phyloP scores from a whole-genome alignment of 176 grass and related monocot genomes.

The Oryza coarctata region DNA sequence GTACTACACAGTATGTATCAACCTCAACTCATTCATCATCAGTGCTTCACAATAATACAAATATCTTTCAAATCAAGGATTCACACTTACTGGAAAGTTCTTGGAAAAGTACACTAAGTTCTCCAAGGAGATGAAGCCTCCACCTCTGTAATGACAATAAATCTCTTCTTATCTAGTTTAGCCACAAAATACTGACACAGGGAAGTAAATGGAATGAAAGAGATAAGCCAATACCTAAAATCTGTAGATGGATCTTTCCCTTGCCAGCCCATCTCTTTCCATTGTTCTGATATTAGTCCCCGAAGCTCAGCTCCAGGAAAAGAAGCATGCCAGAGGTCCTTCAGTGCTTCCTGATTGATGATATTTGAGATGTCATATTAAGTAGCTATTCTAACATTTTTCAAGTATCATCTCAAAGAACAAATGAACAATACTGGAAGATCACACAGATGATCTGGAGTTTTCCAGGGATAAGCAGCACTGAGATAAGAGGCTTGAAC shows the following conservation, averaged over 20 bases:
- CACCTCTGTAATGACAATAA: conserved; percentile 57
- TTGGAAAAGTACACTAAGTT: conserved; percentile 88
- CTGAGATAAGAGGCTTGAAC: background rate
- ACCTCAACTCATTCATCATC: background rate
- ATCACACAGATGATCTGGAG: conserved; percentile 9
- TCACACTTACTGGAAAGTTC: conserved; percentile 75
- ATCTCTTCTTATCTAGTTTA: conserved; percentile 22
- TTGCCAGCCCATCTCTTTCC: conserved; percentile 99
- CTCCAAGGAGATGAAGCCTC: conserved; percentile 98
- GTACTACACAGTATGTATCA: background rate
- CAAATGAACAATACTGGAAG: background rate
- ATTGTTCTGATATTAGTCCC: conserved; percentile 84
- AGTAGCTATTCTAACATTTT: conserved; percentile 6
- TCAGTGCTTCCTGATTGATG: conserved; percentile 67
- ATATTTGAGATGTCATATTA: conserved; percentile 16
- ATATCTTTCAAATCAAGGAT: conserved; percentile 9
- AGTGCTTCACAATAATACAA: background rate
- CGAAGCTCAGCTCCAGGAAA: conserved; percentile 81
- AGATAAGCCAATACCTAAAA: conserved; percentile 63
- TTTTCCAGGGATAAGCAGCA: background rate
- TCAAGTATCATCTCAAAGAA: background rate
- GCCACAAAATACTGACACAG: background rate
- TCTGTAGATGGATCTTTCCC: conserved; percentile 97
- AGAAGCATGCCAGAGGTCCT: conserved; percentile 70
- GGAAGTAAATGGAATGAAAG: background rate